Evolutionary conservation across 768 basidiomycete species (phyloP), one percentile per base, ranked within the genome.

Genomic region (Naematelia aurantialba): DNA sequence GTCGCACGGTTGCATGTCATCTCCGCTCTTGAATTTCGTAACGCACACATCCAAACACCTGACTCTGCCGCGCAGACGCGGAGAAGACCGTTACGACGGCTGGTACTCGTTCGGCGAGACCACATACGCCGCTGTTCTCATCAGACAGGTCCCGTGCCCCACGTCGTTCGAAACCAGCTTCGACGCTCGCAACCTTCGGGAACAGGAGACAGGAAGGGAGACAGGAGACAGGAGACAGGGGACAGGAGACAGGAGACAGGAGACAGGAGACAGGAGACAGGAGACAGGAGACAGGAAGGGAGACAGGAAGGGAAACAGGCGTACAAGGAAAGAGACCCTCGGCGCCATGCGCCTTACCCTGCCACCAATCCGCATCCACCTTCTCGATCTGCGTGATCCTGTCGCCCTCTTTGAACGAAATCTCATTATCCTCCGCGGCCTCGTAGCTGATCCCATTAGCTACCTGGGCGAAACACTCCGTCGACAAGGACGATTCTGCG

Each of bases 351-450:
- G 59, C 59, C 24, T 51, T 58, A 31, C 75, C 69, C 45, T 66
- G 64, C 65, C 68, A 76, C 61, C 66, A 71, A 52, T 74, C 72
- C 13, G 65, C 59, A 54, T 74, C 72, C 25, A 84, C 85, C 54
- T 86, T 85, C 69, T 90, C 88, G 54, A 96, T 88, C 56, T 87
- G 81, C 17, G 80, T 81, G 71, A 96, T 89, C 56, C 80, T 78
- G 31, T 92, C 91, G 25, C 89, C 89, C 74, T 91, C 91, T 27
- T 74, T 79, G 83, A 97, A 91, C 2, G 85, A 82, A 26, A 96
- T 78, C 71, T 96, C 92, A 70, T 97, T 96, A 65, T 91, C 91
- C 72, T 96, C 92, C 0, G 84, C 84, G 0, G 92, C 89, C 10
- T 91, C 89, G 69, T 93, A 94, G 63, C 89, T 92, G 54, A 3